Evolutionary conservation across 106 monocot genomes (phyloP), one percentile per base, ranked within the genome.

Genomic region (Apostasia shenzhenica): DNA sequence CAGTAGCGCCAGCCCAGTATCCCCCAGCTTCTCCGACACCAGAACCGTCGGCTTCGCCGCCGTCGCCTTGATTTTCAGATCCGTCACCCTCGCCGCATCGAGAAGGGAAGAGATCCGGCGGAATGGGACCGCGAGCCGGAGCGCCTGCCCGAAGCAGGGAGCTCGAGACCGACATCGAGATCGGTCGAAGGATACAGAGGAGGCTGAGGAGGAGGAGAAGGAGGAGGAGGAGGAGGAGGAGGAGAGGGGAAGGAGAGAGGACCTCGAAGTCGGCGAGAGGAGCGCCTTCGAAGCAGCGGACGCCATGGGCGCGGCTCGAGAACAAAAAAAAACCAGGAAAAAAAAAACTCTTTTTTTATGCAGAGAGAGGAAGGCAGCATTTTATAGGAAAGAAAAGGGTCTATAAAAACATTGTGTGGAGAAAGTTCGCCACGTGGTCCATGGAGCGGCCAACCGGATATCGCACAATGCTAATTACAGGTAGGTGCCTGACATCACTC

Each of bases 11-110:
- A 91, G 60, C 11, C 91, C 94, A 14, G 83, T 85, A 8, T 81
- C 85, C 37, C 88, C 88, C 26, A 94, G 83, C 83, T 91, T 94
- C 88, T 94, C 91, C 3, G 91, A 72, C 42, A 94, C 91, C 47
- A 94, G 83, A 5, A 94, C 83, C 54, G 88, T 88, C 40, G 91
- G 91, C 54, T 86, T 83, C 42, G 71, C 61, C 44, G 39, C 59
- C 37, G 69, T 14, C 9, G 48, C 53, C 45, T 14, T 54, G 1
- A 62, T 40, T 3, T 41, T 56, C 0, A 37, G 54, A 74, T 66
- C 50, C 48, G 48, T 49, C 14, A 65, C 6, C 14, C n/a, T 57
- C 38, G 37, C 42, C 38, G 47, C 4, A 14, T 1, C 51, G 2
- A 40, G 41, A 42, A 57, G 9, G 0, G 48, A 2, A 39, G 44